Evolutionary conservation across 129 eudicot genomes (phyloP).

Genomic region (Centaurea solstitialis): DNA sequence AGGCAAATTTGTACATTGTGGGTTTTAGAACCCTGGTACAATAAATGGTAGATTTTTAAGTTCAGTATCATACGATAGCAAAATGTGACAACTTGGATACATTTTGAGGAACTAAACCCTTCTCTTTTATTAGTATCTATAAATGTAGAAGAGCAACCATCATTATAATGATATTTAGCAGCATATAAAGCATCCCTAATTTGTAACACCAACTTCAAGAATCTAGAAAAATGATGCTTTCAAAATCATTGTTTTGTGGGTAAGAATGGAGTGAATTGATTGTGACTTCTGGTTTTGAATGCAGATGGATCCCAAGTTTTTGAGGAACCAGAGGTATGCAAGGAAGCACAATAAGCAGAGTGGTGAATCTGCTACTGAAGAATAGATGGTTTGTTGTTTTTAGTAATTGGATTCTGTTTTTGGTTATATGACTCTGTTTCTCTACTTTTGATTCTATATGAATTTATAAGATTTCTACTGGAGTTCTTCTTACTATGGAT

Average conservation of each 20-base stretch:
- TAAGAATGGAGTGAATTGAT: neutral
- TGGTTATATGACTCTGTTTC: neutral
- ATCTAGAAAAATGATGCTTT: neutral
- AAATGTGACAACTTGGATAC: no score
- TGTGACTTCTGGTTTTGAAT: neutral
- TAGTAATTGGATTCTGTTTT: neutral
- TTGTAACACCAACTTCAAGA: neutral
- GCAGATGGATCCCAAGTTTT: slow-evolving; percentile 87
- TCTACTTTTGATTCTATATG: neutral
- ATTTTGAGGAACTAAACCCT: no score
- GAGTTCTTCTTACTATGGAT: no score
- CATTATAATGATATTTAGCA: neutral
- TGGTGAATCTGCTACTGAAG: slow-evolving; percentile 50
- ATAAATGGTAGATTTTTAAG: no score
- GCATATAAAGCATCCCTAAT: neutral
- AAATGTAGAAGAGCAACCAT: neutral
- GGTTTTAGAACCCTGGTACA: no score
- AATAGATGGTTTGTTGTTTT: slow-evolving; percentile 30
- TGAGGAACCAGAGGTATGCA: slow-evolving; percentile 97
- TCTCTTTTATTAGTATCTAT: neutral
- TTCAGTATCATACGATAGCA: no score
- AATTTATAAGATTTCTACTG: no score
- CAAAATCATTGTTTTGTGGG: neutral
- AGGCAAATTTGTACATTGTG: no score
- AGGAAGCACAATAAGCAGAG: slow-evolving; percentile 77